Percentiles rank a stretch among this genome's conserved stretches.
Evolutionary conservation across 139 green algal genomes (phyloP).

Genomic region (Auxenochlorella protothecoides): DNA sequence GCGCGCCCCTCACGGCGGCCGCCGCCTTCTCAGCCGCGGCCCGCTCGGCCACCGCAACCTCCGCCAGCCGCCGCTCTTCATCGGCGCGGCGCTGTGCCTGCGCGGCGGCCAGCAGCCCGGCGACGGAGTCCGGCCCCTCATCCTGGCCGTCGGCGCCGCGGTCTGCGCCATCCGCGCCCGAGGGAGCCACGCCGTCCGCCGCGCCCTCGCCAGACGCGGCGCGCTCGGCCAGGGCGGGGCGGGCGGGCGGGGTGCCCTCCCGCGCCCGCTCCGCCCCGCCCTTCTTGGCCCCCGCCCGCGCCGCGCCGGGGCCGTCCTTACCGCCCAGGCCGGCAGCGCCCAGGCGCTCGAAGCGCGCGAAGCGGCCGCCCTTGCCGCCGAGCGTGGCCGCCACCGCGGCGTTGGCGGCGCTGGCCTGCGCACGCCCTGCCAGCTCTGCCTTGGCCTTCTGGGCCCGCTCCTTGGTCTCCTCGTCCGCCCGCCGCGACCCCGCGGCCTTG

Average conservation of each 20-base stretch:
- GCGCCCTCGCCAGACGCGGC: neutral
- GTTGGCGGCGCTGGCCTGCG: conserved; percentile 24
- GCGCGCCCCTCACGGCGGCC: too few relatives aligned
- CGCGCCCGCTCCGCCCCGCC: neutral
- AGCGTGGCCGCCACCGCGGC: conserved; percentile 26
- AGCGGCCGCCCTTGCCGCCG: conserved; percentile 3
- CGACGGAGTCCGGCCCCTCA: too few relatives aligned
- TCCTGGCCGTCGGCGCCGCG: too few relatives aligned
- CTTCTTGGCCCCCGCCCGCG: neutral
- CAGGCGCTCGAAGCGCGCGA: too few relatives aligned
- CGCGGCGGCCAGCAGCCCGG: too few relatives aligned
- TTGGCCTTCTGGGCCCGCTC: conserved; percentile 25
- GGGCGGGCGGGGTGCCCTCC: conserved; percentile 3
- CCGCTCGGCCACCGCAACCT: too few relatives aligned
- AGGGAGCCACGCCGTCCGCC: neutral
- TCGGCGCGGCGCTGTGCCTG: too few relatives aligned
- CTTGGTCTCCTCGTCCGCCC: conserved; percentile 28
- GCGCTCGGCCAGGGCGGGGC: neutral
- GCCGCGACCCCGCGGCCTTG: conserved; percentile 6
- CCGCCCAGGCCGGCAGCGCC: neutral
- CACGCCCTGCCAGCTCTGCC: conserved; percentile 17
- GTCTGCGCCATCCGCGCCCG: too few relatives aligned
- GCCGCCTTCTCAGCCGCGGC: too few relatives aligned
- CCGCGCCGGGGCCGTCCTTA: too few relatives aligned
- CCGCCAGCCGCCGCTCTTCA: too few relatives aligned